Percentiles rank a stretch among this genome's conserved stretches.
These are phyloP conservation scores for Populus alba DNA, from an alignment of 345 rosid species.

Conservation along the genomic window DNA sequence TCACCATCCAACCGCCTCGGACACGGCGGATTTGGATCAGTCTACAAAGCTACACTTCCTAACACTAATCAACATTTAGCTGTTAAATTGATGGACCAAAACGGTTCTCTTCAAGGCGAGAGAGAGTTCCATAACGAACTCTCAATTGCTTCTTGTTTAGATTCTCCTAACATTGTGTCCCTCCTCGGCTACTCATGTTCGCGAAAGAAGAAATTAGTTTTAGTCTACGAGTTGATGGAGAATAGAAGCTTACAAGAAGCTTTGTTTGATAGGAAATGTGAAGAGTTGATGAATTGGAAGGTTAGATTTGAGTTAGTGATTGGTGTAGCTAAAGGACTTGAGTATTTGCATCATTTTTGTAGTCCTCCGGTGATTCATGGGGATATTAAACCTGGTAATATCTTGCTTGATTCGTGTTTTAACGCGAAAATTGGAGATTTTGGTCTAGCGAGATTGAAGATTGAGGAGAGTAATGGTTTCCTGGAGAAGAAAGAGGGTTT, in stretches of 20 bases:
- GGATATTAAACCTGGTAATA: slow-evolving; percentile 67
- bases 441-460: slow-evolving; percentile 67
- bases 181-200: slow-evolving; percentile 60
- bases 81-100: slow-evolving; percentile 54
- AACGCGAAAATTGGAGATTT: slow-evolving; percentile 73
- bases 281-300: slow-evolving; percentile 60
- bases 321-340: slow-evolving; percentile 19
- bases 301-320: slow-evolving; percentile 31
- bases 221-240: slow-evolving; percentile 74
- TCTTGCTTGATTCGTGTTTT: slow-evolving; percentile 51
- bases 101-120: slow-evolving; percentile 65
- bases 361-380: slow-evolving; percentile 63
- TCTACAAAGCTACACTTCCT: slow-evolving; percentile 55
- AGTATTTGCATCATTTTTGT: slow-evolving; percentile 32
- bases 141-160: slow-evolving; percentile 10
- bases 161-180: slow-evolving; percentile 38
- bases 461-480: slow-evolving; percentile 40
- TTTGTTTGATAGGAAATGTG: slow-evolving; percentile 64
- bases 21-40: slow-evolving; percentile 30
- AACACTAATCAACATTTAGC: slow-evolving; percentile 10
- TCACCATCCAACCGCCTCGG: slow-evolving; percentile 17
- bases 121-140: slow-evolving; percentile 78
- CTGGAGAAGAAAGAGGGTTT: slow-evolving; percentile 26
- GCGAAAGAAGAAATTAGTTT: slow-evolving; percentile 41
- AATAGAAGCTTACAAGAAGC: slow-evolving; percentile 73